Conservation (phyloP, 2,329 filamentous ascomycete species). For the Cladophialophora immunda region DNA sequence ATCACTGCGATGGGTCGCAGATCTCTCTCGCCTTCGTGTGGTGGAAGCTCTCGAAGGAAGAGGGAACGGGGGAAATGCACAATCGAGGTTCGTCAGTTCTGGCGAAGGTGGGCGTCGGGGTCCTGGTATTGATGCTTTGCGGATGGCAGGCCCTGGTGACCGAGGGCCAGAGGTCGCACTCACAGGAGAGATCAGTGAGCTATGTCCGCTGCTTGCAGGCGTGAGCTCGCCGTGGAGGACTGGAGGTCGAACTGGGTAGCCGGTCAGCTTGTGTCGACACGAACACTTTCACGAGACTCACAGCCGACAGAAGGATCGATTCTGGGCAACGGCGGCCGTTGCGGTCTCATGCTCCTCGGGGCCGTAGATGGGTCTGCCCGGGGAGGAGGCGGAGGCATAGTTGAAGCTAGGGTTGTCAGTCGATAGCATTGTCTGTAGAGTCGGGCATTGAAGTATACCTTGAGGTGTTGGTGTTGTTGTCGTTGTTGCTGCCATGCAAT, state of each 20-base stretch:
- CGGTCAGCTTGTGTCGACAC: slow-evolving; percentile 13
- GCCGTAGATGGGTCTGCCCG: slow-evolving; percentile 31
- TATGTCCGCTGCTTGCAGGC: slow-evolving; percentile 68
- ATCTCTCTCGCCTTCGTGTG: slow-evolving; percentile 30
- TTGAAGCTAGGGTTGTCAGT: slow-evolving; percentile 26
- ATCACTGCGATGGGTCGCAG: slow-evolving; percentile 26
- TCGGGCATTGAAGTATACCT: slow-evolving; percentile 46
- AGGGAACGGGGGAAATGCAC: slow-evolving; percentile 64
- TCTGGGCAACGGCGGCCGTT: slow-evolving; percentile 34
- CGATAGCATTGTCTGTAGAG: slow-evolving; percentile 13
- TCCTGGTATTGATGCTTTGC: slow-evolving; percentile 52
- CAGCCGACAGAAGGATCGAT: slow-evolving; percentile 34
- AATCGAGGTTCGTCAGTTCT: slow-evolving; percentile 59
- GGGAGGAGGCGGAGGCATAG: slow-evolving; percentile 28
- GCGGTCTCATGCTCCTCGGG: slow-evolving; percentile 19
- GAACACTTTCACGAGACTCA: slow-evolving; percentile 21
- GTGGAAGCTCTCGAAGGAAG: slow-evolving; percentile 46
- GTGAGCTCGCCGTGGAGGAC: slow-evolving; percentile 60
- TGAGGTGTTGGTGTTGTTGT: slow-evolving; percentile 41
- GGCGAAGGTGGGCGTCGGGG: slow-evolving; percentile 54
- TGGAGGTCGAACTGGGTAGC: slow-evolving; percentile 20
- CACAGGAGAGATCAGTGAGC: slow-evolving; percentile 70
- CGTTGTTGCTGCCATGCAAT: slow-evolving; percentile 64
- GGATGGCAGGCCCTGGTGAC: slow-evolving; percentile 50
- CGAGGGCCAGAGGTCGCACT: slow-evolving; percentile 61